These are phyloP conservation scores for Wickerhamiella sergipiensis DNA, from an alignment of 805 yeast genomes.

Conservation along the genomic window DNA sequence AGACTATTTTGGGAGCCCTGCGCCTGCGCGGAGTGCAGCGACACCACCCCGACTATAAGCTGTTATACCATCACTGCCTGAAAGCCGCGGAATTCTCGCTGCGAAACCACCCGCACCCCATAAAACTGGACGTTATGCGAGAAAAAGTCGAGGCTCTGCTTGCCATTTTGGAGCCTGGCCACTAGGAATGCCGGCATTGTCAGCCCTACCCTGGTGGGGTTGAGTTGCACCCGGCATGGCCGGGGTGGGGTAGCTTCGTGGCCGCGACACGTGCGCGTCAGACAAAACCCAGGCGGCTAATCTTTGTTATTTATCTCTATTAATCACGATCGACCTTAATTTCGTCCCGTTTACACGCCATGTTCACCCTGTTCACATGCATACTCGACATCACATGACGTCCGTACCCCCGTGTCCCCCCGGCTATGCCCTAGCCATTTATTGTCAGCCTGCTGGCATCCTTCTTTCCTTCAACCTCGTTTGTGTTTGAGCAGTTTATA, in stretches of 20 bases:
- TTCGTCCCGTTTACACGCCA: background rate
- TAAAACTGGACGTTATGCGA: conserved; percentile 8
- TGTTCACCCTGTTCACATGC: background rate
- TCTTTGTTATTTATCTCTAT: background rate
- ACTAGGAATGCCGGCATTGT: background rate
- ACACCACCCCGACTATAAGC: conserved; percentile 19
- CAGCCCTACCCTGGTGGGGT: background rate
- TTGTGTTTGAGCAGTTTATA: background rate
- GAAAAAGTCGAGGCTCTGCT: conserved; percentile 17
- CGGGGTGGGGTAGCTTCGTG: background rate
- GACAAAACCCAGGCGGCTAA: no score
- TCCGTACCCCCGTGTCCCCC: background rate
- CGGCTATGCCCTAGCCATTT: background rate
- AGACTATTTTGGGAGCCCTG: conserved; percentile 24
- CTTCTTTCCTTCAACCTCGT: background rate
- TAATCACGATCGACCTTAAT: background rate
- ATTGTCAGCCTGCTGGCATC: background rate
- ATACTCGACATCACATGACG: background rate
- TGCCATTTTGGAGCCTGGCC: conserved; percentile 7
- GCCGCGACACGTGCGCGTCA: no score
- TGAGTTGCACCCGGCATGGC: background rate
- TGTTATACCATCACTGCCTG: conserved; percentile 19
- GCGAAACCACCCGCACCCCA: conserved; percentile 9
- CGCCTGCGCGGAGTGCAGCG: conserved; percentile 23
- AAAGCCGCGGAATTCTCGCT: conserved; percentile 20